Evolutionary conservation across 208 protist species (phyloP).

Genomic region (Endotrypanum monterogeii): DNA sequence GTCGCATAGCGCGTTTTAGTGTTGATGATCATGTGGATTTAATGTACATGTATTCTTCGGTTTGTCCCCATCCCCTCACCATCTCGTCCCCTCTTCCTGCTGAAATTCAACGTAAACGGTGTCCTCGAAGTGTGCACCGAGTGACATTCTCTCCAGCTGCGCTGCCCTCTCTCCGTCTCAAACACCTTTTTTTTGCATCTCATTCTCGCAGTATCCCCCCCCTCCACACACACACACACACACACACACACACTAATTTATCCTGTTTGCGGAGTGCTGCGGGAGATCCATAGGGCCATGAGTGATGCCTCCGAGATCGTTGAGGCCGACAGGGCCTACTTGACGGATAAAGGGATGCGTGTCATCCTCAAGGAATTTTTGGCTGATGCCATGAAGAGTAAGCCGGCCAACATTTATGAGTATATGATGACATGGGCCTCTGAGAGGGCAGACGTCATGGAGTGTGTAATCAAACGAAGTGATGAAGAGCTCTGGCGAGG

Average conservation of each 20-base stretch:
- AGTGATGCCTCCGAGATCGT: constrained; percentile 24
- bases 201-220: neutral
- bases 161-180: neutral
- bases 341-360: constrained; percentile 53
- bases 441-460: constrained; percentile 6
- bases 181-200: neutral
- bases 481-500: neutral
- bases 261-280: neutral
- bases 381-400: constrained; percentile 48
- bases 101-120: neutral
- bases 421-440: constrained; percentile 50
- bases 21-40: neutral
- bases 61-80: neutral
- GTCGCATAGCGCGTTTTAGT: neutral
- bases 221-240: too few relatives aligned
- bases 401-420: constrained; percentile 50
- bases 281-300: neutral
- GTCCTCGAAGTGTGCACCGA: too few relatives aligned
- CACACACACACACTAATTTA: neutral
- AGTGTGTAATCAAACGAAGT: constrained; percentile 3
- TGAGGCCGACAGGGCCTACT: constrained; percentile 46
- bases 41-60: neutral
- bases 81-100: neutral
- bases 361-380: constrained; percentile 56
- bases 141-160: neutral